Conservation (phyloP, 768 basidiomycete species). For the Kwoniella sp. region DNA sequence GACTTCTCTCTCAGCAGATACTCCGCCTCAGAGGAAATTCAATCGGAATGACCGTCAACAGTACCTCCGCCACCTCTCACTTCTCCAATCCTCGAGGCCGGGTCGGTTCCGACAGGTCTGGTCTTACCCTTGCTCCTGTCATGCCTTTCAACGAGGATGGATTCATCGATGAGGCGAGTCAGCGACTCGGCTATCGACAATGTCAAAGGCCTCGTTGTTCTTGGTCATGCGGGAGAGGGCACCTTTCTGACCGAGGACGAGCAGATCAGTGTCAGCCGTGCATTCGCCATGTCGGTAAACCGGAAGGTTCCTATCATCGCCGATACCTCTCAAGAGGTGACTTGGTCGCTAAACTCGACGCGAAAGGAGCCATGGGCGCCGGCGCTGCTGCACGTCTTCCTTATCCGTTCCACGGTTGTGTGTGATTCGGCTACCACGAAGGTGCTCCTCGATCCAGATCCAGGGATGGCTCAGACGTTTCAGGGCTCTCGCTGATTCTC, state of each 20-base stretch:
- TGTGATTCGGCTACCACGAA: conserved; percentile 29
- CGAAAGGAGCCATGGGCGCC: conserved; percentile 27
- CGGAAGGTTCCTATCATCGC: conserved; percentile 28
- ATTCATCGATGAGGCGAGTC: conserved; percentile 25
- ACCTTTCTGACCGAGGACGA: conserved; percentile 27
- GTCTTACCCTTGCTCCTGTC: conserved; percentile 29
- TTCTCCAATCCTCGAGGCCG: conserved; percentile 18
- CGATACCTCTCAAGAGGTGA: conserved; percentile 25
- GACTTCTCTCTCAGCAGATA: too few relatives aligned
- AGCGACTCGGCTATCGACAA: conserved; percentile 21
- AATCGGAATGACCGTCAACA: not conserved
- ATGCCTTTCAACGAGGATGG: conserved; percentile 29
- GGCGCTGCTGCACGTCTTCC: conserved; percentile 26
- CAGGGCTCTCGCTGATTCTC: conserved; percentile 21
- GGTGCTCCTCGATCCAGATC: conserved; percentile 28
- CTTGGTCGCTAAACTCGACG: conserved; percentile 27
- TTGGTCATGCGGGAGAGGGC: conserved; percentile 30
- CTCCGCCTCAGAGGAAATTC: too few relatives aligned
- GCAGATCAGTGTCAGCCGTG: conserved; percentile 19
- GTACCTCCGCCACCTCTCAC: not conserved
- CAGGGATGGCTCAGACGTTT: conserved; percentile 20
- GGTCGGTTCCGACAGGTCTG: conserved; percentile 25
- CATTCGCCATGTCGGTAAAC: conserved; percentile 27
- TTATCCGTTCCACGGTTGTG: conserved; percentile 32
- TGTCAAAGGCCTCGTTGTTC: conserved; percentile 25